A percentile compares a stretch with the other conserved stretches of the same genome.
These are phyloP conservation scores for Exophiala xenobiotica DNA, from an alignment of 2,329 filamentous ascomycete species.

Conservation along the genomic window DNA sequence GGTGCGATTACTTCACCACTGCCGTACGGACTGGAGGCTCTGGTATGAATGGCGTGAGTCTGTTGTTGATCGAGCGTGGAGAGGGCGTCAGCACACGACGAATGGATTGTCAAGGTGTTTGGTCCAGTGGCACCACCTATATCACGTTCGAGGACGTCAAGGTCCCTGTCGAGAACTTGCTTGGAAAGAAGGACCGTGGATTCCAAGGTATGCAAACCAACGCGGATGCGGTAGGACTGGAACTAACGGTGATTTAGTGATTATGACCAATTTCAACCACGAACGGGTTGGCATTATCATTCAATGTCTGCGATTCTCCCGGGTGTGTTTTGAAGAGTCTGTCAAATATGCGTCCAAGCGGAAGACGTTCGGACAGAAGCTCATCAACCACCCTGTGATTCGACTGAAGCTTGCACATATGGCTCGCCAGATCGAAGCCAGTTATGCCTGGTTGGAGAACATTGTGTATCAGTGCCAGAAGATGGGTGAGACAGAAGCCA, in stretches of 20 bases:
- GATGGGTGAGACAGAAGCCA: slow-evolving; percentile 93
- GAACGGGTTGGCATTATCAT: slow-evolving; percentile 99
- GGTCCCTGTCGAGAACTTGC: slow-evolving; percentile 96
- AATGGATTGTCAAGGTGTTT: slow-evolving; percentile 99
- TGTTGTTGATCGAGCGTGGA: slow-evolving; percentile 87
- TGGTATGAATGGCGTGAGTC: slow-evolving; percentile 89
- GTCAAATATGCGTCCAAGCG: slow-evolving; percentile 98
- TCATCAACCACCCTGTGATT: slow-evolving; percentile 96
- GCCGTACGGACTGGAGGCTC: slow-evolving; percentile 84
- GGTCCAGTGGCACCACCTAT: slow-evolving; percentile 93
- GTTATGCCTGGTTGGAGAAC: slow-evolving; percentile 96
- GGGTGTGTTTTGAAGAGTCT: slow-evolving; percentile 95
- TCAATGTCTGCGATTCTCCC: slow-evolving; percentile 90
- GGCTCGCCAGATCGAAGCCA: slow-evolving; percentile 95
- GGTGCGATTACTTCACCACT: slow-evolving; percentile 96
- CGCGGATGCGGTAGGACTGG: neutral
- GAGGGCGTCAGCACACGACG: slow-evolving; percentile 87
- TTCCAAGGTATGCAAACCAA: slow-evolving; percentile 65
- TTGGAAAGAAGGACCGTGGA: slow-evolving; percentile 96
- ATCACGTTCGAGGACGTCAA: slow-evolving; percentile 99
- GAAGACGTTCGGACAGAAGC: slow-evolving; percentile 90
- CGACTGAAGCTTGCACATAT: slow-evolving; percentile 97
- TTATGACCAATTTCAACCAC: slow-evolving; percentile 99
- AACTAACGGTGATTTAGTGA: slow-evolving; percentile 55
- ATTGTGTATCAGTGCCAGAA: slow-evolving; percentile 87